Percentiles rank a stretch among this genome's conserved stretches.
These are phyloP conservation scores for Spizellomyces sp. DNA, from an alignment of 192 early-diverging fungal species.

Conservation along the genomic window DNA sequence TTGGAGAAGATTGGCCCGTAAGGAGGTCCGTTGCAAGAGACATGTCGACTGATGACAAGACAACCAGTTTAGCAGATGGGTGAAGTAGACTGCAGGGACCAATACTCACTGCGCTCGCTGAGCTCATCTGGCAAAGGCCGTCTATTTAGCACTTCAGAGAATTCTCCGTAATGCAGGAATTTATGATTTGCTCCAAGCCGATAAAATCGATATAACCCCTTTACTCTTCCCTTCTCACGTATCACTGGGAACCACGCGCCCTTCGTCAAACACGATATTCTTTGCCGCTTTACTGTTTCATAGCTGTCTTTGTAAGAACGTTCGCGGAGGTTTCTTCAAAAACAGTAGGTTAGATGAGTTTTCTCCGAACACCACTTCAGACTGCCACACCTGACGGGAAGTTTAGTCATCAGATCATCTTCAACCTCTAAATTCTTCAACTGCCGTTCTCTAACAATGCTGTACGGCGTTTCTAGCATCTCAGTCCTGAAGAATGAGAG, in stretches of 20 bases:
- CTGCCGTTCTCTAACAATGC: constrained; percentile 63
- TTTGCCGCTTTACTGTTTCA: constrained; percentile 70
- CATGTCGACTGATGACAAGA: constrained; percentile 49
- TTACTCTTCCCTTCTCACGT: constrained; percentile 43
- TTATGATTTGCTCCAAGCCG: constrained; percentile 60
- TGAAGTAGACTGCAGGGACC: not conserved
- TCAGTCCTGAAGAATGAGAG: constrained; percentile 54
- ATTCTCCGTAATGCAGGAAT: constrained; percentile 69
- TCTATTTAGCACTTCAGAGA: constrained; percentile 43
- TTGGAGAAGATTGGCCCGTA: constrained; percentile 38
- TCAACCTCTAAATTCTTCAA: constrained; percentile 70
- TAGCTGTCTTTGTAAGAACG: constrained; percentile 68
- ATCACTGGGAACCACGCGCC: constrained; percentile 72
- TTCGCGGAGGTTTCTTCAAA: constrained; percentile 62
- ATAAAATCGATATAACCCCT: constrained; percentile 56
- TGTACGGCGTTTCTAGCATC: constrained; percentile 64
- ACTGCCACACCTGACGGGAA: constrained; percentile 54
- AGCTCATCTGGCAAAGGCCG: constrained; percentile 48
- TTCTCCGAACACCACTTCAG: not conserved
- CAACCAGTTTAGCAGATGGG: not conserved
- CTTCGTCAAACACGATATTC: constrained; percentile 59
- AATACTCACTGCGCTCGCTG: constrained; percentile 54
- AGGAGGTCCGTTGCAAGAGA: constrained; percentile 49
- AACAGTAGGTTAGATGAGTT: not conserved
- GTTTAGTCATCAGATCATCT: constrained; percentile 61